Conservation (phyloP, 805 yeast genomes). For the Monosporozyma yasuniensis region DNA sequence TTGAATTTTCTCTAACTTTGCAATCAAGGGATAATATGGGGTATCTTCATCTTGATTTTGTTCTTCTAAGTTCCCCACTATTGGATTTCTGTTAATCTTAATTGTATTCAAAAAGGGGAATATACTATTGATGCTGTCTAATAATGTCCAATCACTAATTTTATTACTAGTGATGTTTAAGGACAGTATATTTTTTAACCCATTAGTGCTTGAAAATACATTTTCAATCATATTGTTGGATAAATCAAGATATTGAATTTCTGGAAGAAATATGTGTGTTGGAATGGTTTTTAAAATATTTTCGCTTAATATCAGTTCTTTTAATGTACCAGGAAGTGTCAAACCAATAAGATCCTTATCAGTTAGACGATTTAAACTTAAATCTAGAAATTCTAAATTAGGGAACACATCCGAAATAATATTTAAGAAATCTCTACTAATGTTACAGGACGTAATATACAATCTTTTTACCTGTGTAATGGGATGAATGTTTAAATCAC, state of each 20-base stretch:
- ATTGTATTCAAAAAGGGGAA: constrained; percentile 41
- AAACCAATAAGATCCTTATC: not conserved
- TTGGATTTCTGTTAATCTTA: constrained; percentile 45
- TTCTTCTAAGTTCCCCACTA: constrained; percentile 18
- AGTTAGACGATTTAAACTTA: constrained; percentile 13
- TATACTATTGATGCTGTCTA: constrained; percentile 35
- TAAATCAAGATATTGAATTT: constrained; percentile 5
- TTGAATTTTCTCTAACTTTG: constrained; percentile 35
- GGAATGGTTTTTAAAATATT: constrained; percentile 12
- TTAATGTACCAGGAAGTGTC: constrained; percentile 7
- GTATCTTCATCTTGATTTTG: constrained; percentile 6
- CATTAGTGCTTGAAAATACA: not conserved
- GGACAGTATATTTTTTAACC: constrained; percentile 6
- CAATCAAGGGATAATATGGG: constrained; percentile 33
- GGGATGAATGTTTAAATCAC: not conserved
- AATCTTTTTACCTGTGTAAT: constrained; percentile 11
- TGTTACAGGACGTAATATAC: constrained; percentile 19
- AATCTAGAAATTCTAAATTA: constrained; percentile 17
- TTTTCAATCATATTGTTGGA: constrained; percentile 9
- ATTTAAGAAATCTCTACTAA: constrained; percentile 4
- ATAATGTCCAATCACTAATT: constrained; percentile 38
- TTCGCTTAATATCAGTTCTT: constrained; percentile 12
- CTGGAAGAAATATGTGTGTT: not conserved
- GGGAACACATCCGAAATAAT: constrained; percentile 30
- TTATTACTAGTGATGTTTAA: constrained; percentile 48